These are phyloP conservation scores for Colletotrichum liriopes DNA, from an alignment of 2,329 filamentous ascomycete genomes.

Conservation along the genomic window DNA sequence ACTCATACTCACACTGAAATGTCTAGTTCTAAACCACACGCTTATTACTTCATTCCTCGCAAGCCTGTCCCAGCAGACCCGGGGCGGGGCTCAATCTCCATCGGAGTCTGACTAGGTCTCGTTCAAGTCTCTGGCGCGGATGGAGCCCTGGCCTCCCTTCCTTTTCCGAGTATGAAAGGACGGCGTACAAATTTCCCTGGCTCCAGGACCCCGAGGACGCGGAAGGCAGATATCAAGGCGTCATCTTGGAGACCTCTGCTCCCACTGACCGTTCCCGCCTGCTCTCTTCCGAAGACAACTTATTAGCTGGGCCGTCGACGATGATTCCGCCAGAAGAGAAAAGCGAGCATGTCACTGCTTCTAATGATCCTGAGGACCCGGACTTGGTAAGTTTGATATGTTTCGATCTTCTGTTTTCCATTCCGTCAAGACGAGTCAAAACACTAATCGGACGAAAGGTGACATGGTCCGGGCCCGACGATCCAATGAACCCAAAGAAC, in stretches of 20 bases:
- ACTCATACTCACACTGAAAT: neutral
- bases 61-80: slow-evolving; percentile 30
- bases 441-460: slow-evolving; percentile 47
- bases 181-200: slow-evolving; percentile 51
- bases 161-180: slow-evolving; percentile 49
- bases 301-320: neutral
- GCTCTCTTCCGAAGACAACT: neutral
- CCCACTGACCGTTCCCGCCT: slow-evolving; percentile 18
- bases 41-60: slow-evolving; percentile 33
- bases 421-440: neutral
- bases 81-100: slow-evolving; percentile 17
- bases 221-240: neutral
- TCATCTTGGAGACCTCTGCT: slow-evolving; percentile 5
- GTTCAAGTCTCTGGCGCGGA: slow-evolving; percentile 49
- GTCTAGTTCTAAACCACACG: slow-evolving; percentile 22
- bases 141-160: slow-evolving; percentile 48
- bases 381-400: slow-evolving; percentile 45
- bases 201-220: slow-evolving; percentile 31
- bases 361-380: slow-evolving; percentile 42
- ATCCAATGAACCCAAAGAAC: slow-evolving; percentile 60
- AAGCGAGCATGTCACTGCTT: neutral
- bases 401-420: neutral
- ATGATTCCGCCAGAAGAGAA: slow-evolving; percentile 4
- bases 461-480: slow-evolving; percentile 62
- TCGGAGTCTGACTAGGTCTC: slow-evolving; percentile 42